Evolutionary conservation across 768 basidiomycete species (phyloP), one percentile per base, ranked within the genome.

Genomic region (Tulasnella sp.): DNA sequence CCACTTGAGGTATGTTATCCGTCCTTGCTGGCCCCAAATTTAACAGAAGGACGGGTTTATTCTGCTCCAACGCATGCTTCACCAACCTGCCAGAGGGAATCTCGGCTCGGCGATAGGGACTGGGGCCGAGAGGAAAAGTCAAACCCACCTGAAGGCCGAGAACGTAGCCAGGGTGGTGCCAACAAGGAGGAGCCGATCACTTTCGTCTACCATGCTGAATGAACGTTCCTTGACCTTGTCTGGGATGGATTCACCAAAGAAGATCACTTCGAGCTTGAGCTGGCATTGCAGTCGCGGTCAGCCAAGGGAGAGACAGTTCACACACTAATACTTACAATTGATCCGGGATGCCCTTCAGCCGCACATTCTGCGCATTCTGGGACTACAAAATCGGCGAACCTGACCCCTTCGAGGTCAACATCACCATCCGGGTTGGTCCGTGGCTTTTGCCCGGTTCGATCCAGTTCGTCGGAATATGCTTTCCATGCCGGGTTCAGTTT

Each of bases 341-440:
- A 87, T 72, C 91, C 91, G 29, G 80, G 84, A 55, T 88, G 88
- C 44, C 88, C 88, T 79, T 91, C 79, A 23, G 73, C 89, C 48
- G 88, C 82, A 83, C 96, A 98, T 35, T 85, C 83, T 11, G 89
- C 88, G 81, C 96, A 98, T 44, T 90, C 86, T 0, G 96, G 96
- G 2, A 97, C 89, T 39, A 90, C 84, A 82, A 97, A 96, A 74
- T 91, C 89, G 74, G 88, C 87, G 82, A 94, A 96, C 16, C 90
- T 88, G 13, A 92, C 88, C 3, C 92, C 93, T 82, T 93, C 91
- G 26, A 96, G 84, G 15, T 90, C 94, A 81, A 96, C 96, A 85
- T 98, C 96, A 83, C 96, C 96, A 81, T 97, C 96, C 15, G 96
- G 96, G 83, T 97, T 97, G 35, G 93, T 96, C 78, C 93, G 88